Conservation (phyloP, 2,329 filamentous ascomycete species). For the Cadophora sp. region DNA sequence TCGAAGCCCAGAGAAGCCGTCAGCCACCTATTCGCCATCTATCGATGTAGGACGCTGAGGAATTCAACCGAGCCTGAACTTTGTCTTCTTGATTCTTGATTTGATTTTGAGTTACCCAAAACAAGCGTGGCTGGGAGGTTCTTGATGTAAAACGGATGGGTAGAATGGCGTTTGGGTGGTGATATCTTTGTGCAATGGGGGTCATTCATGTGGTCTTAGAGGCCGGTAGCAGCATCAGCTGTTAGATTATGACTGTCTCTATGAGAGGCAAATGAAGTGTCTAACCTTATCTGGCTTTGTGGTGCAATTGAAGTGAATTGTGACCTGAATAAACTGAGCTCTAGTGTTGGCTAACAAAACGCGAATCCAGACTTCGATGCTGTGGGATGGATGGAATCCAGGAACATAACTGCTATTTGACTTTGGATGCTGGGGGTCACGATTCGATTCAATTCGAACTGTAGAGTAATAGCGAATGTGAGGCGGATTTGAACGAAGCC, state of each 20-base stretch:
- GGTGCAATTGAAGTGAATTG: neutral
- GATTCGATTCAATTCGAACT: neutral
- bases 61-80: slow-evolving; percentile 17
- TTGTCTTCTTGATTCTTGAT: neutral
- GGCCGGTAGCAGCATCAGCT: neutral
- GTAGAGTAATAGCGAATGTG: neutral
- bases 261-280: neutral
- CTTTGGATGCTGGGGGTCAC: neutral
- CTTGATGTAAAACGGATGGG: slow-evolving; percentile 20
- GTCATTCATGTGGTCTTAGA: neutral
- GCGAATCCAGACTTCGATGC: too few relatives aligned
- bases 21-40: slow-evolving; percentile 38
- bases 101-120: neutral
- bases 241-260: neutral
- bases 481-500: too few relatives aligned
- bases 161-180: slow-evolving; percentile 20
- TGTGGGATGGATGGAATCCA: too few relatives aligned
- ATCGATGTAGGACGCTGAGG: slow-evolving; percentile 37
- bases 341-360: too few relatives aligned
- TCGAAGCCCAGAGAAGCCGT: slow-evolving; percentile 65
- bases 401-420: neutral
- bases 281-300: neutral
- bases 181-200: neutral
- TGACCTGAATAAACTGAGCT: neutral
- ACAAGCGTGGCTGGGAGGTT: neutral